phyloP scores from a whole-genome alignment of 2,329 filamentous ascomycete genomes.

The Orbilia oligospora region DNA sequence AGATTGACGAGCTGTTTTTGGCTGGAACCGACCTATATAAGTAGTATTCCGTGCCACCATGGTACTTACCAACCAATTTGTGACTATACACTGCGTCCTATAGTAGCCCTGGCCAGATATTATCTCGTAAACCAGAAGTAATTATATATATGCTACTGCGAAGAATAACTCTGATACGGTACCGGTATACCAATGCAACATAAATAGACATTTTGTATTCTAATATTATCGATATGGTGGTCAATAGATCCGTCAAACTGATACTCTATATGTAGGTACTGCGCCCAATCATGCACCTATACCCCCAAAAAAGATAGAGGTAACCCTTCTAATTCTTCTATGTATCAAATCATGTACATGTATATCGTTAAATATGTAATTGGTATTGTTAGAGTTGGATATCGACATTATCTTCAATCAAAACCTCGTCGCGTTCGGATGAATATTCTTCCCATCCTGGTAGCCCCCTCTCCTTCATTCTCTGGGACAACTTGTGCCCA shows the following conservation, averaged over 20 bases:
- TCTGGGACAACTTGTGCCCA: constrained; percentile 42
- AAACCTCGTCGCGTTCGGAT: constrained; percentile 24
- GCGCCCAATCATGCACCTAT: not conserved
- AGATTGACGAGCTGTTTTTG: too few relatives aligned
- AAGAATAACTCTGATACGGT: too few relatives aligned
- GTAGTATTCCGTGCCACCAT: too few relatives aligned
- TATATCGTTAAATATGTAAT: not conserved
- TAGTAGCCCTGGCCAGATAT: too few relatives aligned
- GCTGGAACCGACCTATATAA: too few relatives aligned
- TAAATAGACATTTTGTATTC: constrained; percentile 2
- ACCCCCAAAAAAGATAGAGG: not conserved
- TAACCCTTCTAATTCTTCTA: not conserved
- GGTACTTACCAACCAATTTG: not conserved
- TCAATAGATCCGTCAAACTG: not conserved
- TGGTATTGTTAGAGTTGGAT: constrained; percentile 16
- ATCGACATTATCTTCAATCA: constrained; percentile 37
- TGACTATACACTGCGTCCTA: not conserved
- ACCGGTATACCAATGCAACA: not conserved
- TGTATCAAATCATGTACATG: not conserved
- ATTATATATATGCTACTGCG: too few relatives aligned
- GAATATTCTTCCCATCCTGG: constrained; percentile 45
- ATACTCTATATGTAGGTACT: not conserved
- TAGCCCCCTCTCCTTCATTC: constrained; percentile 48
- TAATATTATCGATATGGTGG: not conserved
- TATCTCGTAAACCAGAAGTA: too few relatives aligned